phyloP scores from a whole-genome alignment of 495 filamentous ascomycete species.

The Podospora tetraspora region DNA sequence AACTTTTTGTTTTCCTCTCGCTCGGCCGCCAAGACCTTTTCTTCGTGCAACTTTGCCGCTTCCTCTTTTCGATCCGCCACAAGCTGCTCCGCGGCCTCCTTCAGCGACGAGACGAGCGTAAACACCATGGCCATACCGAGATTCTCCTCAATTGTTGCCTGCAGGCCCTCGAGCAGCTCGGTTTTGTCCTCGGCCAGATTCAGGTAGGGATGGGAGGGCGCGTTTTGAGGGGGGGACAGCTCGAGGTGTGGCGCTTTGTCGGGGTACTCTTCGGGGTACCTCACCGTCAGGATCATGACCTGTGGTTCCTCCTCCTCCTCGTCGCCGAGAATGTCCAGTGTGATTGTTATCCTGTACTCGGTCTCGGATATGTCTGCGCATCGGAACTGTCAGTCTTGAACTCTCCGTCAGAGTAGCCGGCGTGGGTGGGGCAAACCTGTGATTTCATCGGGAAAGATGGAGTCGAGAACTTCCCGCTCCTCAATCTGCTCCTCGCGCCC shows the following conservation, averaged over 20 bases:
- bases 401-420: background rate
- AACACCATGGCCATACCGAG: slow-evolving; percentile 99
- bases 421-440: slow-evolving; percentile 52
- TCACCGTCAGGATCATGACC: slow-evolving; percentile 71
- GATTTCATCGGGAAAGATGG: slow-evolving; percentile 97
- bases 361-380: slow-evolving; percentile 73
- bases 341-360: slow-evolving; percentile 77
- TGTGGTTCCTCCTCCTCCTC: slow-evolving; percentile 48
- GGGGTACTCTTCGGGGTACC: slow-evolving; percentile 82
- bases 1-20: slow-evolving; percentile 95
- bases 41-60: slow-evolving; percentile 58
- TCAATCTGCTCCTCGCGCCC: slow-evolving; percentile 90
- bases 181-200: slow-evolving; percentile 59
- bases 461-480: slow-evolving; percentile 94
- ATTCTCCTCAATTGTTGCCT: slow-evolving; percentile 75
- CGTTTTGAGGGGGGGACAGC: slow-evolving; percentile 64
- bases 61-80: slow-evolving; percentile 60
- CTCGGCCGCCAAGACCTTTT: slow-evolving; percentile 63
- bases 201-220: slow-evolving; percentile 56
- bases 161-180: slow-evolving; percentile 60
- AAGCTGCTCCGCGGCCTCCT: slow-evolving; percentile 79
- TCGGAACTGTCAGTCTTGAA: background rate
- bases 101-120: slow-evolving; percentile 76
- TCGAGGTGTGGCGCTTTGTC: slow-evolving; percentile 77
- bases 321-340: slow-evolving; percentile 64